phyloP scores from a whole-genome alignment of 495 filamentous ascomycete species.

The Penicillium cataractarum region DNA sequence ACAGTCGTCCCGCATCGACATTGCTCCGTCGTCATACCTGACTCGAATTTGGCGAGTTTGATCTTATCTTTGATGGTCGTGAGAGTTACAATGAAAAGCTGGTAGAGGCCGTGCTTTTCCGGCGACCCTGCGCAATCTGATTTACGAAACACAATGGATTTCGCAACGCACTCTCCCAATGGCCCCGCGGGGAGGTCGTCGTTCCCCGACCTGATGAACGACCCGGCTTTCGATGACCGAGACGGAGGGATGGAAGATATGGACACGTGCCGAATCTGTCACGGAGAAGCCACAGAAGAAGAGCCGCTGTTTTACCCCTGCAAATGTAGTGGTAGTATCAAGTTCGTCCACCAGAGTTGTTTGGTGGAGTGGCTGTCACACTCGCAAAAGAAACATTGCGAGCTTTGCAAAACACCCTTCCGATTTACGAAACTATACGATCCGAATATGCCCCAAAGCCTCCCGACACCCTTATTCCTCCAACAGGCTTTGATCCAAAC shows the following conservation, averaged over 20 bases:
- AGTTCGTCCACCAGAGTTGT: constrained; percentile 96
- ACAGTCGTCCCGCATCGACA: not conserved
- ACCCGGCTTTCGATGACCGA: constrained; percentile 56
- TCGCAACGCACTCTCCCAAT: constrained; percentile 20
- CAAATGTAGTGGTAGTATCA: constrained; percentile 98
- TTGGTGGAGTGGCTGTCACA: constrained; percentile 98
- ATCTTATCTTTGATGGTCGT: not conserved
- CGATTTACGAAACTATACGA: constrained; percentile 97
- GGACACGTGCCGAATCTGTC: constrained; percentile 94
- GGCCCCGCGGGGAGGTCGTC: constrained; percentile 24
- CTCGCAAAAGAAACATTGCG: constrained; percentile 98
- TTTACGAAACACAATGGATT: constrained; percentile 33
- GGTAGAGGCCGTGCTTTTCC: constrained; percentile 24
- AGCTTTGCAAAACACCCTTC: constrained; percentile 97
- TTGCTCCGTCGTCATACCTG: not conserved
- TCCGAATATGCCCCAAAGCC: constrained; percentile 81
- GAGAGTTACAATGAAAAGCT: constrained; percentile 30
- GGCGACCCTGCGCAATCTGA: constrained; percentile 24
- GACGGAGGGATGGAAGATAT: constrained; percentile 50
- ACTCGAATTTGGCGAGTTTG: constrained; percentile 3
- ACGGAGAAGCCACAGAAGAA: constrained; percentile 79
- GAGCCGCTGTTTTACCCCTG: constrained; percentile 97
- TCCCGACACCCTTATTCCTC: constrained; percentile 80
- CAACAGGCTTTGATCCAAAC: constrained; percentile 73
- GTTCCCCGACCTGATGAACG: constrained; percentile 68